Base-by-base conservation (phyloP, 1,284 basidiomycete species). In the Moesziomyces parantarcticus region DNA sequence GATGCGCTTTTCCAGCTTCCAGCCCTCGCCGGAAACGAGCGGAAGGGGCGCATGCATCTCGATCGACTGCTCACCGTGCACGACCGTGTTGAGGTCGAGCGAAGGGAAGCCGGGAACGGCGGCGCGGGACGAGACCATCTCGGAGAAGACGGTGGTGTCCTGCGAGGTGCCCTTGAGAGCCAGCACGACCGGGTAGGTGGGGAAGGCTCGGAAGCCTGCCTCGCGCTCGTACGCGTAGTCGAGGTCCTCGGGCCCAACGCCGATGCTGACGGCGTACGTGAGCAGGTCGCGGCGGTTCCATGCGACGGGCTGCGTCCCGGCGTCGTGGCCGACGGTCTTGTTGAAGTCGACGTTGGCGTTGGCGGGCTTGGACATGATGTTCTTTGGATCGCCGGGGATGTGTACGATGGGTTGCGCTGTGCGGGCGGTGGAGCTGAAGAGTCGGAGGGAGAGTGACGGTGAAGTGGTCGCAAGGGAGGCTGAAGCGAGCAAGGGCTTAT, bases 31-130 rank as follows among this genome's bases (percentile, higher is more conserved):
- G 7, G 68, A 68, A 32, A 69, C 68, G 32, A 60, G 22, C 0
- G 84, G 84, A 16, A 85, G 63, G 20, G 76, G 73, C 26, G 75
- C 75, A 40, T 84, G 65, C 18, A 85, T 77, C 64, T 80, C 77
- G 69, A 85, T 83, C 4, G 65, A 72, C 68, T 85, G 84, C 61
- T 85, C 84, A 40, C 84, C 84, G 62, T 85, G 84, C 5, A 84
- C 83, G 51, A 84, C 68, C 22, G 79, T 82, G 68, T 85, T 84
- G 20, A 83, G 82, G 58, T 84, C 80, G 25, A 85, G 66, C 20
- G 50, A 44, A 16, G 79, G 79, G 58, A 81, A 79, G 18, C 79
- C 79, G 2, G 73, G 75, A 13, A 69, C 52, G 7, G 55, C 60
- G 0, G 57, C 40, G 1, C 79, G 58, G 3, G 71, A 69, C 2